Conservation (phyloP, 179 eudicot species). For the Silene noctiflora region DNA sequence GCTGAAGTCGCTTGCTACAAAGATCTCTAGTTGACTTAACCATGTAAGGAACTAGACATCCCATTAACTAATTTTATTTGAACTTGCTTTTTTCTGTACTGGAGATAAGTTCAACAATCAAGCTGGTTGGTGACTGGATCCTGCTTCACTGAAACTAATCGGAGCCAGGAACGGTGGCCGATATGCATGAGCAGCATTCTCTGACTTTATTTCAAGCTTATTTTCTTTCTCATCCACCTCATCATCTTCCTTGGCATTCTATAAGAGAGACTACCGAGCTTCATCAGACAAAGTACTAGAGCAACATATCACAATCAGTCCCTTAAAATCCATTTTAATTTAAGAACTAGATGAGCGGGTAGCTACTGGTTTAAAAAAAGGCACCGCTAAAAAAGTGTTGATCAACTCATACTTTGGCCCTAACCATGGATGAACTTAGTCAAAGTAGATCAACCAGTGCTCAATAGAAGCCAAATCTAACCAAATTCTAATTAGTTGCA, state of each 20-base stretch:
- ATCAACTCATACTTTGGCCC: no score
- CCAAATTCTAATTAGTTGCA: not conserved
- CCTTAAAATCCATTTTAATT: not conserved
- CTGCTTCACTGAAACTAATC: slow-evolving; percentile 31
- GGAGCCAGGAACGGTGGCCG: slow-evolving; percentile 68
- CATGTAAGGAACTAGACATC: no score
- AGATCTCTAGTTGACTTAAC: no score
- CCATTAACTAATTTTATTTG: no score
- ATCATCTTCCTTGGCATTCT: slow-evolving; percentile 61
- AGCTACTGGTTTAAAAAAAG: not conserved
- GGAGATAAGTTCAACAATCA: not conserved
- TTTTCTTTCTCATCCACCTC: slow-evolving; percentile 59
- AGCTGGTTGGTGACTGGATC: slow-evolving; percentile 41
- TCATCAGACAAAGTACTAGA: not conserved
- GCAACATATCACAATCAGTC: not conserved
- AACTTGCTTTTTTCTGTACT: no score
- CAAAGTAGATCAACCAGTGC: no score
- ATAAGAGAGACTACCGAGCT: slow-evolving; percentile 17
- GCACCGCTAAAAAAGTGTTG: no score
- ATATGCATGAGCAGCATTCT: slow-evolving; percentile 59
- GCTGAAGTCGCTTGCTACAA: no score
- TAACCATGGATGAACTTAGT: no score
- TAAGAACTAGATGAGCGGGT: not conserved
- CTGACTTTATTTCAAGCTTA: slow-evolving; percentile 37
- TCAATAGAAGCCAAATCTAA: no score